A percentile compares a stretch with the other conserved stretches of the same genome.
Evolutionary conservation across 2,329 filamentous ascomycete genomes (phyloP).

Genomic region (Fusarium sp.): DNA sequence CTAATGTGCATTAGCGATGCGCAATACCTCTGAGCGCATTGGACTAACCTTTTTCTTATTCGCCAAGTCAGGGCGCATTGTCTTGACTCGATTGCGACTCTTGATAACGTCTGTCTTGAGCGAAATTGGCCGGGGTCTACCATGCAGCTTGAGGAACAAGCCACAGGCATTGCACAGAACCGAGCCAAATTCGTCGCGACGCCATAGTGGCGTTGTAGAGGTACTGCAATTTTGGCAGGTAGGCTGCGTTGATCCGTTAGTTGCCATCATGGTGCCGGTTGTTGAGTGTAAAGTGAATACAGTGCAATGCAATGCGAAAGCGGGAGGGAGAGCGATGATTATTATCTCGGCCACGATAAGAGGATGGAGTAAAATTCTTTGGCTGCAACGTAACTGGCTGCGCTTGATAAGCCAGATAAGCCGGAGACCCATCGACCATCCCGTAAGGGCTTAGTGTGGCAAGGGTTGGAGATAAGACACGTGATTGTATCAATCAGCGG

Average conservation of each 20-base stretch:
- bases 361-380: conserved; percentile 49
- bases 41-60: conserved; percentile 81
- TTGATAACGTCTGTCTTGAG: conserved; percentile 99
- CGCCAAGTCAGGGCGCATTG: conserved; percentile 77
- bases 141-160: conserved; percentile 96
- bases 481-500: conserved; percentile 42
- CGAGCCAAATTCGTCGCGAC: conserved; percentile 92
- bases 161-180: conserved; percentile 99
- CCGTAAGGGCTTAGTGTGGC: conserved; percentile 34
- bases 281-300: conserved; percentile 41
- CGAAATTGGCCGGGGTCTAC: conserved; percentile 90
- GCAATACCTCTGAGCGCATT: neutral
- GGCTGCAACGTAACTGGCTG: conserved; percentile 41
- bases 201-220: conserved; percentile 95
- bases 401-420: conserved; percentile 51
- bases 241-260: conserved; percentile 79
- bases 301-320: conserved; percentile 27
- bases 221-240: conserved; percentile 97
- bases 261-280: conserved; percentile 59
- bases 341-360: conserved; percentile 53
- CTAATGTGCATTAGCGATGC: conserved; percentile 17
- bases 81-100: conserved; percentile 97
- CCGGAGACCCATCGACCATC: conserved; percentile 32
- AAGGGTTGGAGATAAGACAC: conserved; percentile 42
- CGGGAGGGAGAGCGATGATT: conserved; percentile 46